Evolutionary conservation across 345 rosid species (phyloP).

Genomic region (Salix arbutifolia): DNA sequence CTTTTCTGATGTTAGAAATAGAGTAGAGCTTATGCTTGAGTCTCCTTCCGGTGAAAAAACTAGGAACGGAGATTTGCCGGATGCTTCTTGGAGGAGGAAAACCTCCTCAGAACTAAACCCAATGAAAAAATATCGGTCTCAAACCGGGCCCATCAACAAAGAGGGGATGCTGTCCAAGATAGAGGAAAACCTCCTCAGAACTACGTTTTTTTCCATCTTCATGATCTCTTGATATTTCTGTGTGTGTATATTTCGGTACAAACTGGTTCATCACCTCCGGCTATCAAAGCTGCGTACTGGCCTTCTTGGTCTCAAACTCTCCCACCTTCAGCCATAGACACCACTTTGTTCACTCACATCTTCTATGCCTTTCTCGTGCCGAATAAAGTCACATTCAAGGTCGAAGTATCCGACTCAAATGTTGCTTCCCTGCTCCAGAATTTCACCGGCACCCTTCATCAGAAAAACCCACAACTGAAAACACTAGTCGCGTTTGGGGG

Average conservation of each 20-base stretch:
- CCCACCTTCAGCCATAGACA: slow-evolving; percentile 43
- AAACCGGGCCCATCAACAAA: no score
- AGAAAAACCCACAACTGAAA: slow-evolving; percentile 20
- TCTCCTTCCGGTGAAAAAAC: no score
- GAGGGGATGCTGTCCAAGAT: no score
- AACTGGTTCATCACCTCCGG: slow-evolving; percentile 1
- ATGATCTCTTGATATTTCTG: background rate
- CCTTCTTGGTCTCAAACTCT: slow-evolving; percentile 37
- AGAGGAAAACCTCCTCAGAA: no score
- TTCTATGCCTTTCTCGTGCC: slow-evolving; percentile 41
- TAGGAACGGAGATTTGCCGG: no score
- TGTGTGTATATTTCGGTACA: background rate
- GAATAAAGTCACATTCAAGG: slow-evolving; percentile 24
- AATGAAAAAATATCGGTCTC: no score
- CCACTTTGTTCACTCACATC: slow-evolving; percentile 42
- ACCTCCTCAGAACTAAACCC: no score
- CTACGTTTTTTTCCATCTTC: background rate
- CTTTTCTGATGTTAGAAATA: no score
- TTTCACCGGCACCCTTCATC: slow-evolving; percentile 19
- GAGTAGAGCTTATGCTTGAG: no score
- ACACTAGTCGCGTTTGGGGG: slow-evolving; percentile 43
- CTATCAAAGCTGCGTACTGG: slow-evolving; percentile 49
- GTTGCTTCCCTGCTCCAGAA: slow-evolving; percentile 10
- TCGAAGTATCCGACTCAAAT: slow-evolving; percentile 21
- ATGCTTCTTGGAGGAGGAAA: no score